Evolutionary conservation across 257 asterid species (phyloP), one percentile per base, ranked within the genome.

Genomic region (Gentiana straminea): DNA sequence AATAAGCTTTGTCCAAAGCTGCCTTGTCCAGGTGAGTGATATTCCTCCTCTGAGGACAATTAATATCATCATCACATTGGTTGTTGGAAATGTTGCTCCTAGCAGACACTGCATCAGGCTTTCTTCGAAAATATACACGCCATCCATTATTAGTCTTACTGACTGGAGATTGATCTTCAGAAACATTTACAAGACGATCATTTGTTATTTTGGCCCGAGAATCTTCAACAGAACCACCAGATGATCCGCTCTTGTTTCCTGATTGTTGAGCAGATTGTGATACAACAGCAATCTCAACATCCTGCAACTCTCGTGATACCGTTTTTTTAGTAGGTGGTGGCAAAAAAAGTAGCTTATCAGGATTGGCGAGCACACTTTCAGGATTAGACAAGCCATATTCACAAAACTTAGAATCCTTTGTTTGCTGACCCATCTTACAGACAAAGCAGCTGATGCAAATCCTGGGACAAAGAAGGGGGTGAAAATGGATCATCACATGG

Each of bases 41-140:
- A 61, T 77, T 70, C 55, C 50, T 71, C 38, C 11, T 50, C 54
- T 52, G 73, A 55, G 72, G 64, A 67, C 44, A 33, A 62, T 65
- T 76, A 58, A 61, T 49, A 60, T 60, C 54, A 64, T 48, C 66
- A 32, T 12, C 58, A 4, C 15, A 10, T 61, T 52, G 78, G 54
- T 55, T 57, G 61, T 65, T 73, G 49, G 61, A 68, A 52, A 61
- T 36, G 58, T 60, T 68, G 45, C 60, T 54, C 70, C 70, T 78
- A 55, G 66, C 61, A 33, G 60, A 59, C 51, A 76, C 86, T n/a
- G 68, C 56, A 62, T 85, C 95, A 58, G 79, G 77, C 75, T 72
- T 86, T 70, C 93, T 79, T 52, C 93, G 78, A 67, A 81, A 86
- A 67, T 86, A 86, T 13, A 86, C 95, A 59, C 78, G 83, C 78